Conservation (phyloP, 2,329 filamentous ascomycete species). For the Talaromyces sp. region DNA sequence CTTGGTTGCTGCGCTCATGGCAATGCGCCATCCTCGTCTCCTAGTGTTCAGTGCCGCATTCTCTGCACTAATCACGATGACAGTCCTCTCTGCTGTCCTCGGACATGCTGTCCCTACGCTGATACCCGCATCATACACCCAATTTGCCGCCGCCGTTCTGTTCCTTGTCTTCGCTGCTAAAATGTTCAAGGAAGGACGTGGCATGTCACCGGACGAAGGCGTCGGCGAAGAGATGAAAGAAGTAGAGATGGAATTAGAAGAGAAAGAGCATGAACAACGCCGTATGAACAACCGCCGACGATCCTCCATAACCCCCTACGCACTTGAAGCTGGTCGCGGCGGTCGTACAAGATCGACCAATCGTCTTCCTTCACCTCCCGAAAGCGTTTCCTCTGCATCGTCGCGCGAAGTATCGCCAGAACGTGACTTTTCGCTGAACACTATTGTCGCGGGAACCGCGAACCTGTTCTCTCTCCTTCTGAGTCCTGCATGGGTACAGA, state of each 20-base stretch:
- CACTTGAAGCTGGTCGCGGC: slow-evolving; percentile 73
- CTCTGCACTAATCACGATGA: slow-evolving; percentile 87
- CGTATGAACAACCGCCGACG: slow-evolving; percentile 60
- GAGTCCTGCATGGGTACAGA: slow-evolving; percentile 97
- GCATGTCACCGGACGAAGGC: slow-evolving; percentile 84
- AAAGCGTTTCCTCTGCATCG: slow-evolving; percentile 74
- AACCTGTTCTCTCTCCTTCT: slow-evolving; percentile 86
- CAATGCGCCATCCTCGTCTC: slow-evolving; percentile 93
- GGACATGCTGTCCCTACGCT: slow-evolving; percentile 88
- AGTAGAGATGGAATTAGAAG: slow-evolving; percentile 87
- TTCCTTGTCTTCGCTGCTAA: slow-evolving; percentile 88
- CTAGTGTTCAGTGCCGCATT: slow-evolving; percentile 96
- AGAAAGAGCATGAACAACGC: slow-evolving; percentile 77
- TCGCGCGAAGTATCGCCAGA: slow-evolving; percentile 57
- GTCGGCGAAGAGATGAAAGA: slow-evolving; percentile 98
- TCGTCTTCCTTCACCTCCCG: slow-evolving; percentile 73
- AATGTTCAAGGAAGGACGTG: slow-evolving; percentile 78
- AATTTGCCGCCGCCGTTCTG: slow-evolving; percentile 75
- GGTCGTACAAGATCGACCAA: slow-evolving; percentile 68
- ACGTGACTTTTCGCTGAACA: slow-evolving; percentile 44
- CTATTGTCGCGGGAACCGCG: slow-evolving; percentile 61
- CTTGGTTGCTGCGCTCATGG: slow-evolving; percentile 94
- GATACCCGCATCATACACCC: slow-evolving; percentile 86
- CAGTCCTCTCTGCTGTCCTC: slow-evolving; percentile 83
- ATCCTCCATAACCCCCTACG: slow-evolving; percentile 68